phyloP scores from a whole-genome alignment of 345 rosid genomes.

The Salix arbutifolia region DNA sequence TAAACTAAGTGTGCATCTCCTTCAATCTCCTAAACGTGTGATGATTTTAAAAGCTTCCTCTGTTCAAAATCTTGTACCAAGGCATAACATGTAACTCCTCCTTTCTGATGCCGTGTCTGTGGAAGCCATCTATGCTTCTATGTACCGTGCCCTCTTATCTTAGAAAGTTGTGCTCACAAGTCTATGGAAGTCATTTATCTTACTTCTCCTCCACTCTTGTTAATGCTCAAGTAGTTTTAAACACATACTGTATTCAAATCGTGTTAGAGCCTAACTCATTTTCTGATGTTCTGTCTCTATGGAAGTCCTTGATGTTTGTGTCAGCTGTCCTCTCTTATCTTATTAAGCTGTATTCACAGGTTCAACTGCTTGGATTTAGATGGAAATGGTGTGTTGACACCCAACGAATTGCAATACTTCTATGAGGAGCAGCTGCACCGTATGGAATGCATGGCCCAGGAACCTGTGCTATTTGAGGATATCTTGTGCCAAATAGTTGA shows the following conservation, averaged over 20 bases:
- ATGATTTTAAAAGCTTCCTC: neutral
- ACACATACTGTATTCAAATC: neutral
- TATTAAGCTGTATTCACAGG: slow-evolving; percentile 13
- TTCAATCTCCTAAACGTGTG: neutral
- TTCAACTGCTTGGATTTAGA: slow-evolving; percentile 33
- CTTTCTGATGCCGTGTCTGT: neutral
- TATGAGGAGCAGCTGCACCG: slow-evolving; percentile 36
- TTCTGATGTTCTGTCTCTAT: neutral
- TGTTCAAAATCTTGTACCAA: neutral
- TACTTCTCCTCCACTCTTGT: neutral
- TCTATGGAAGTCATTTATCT: neutral
- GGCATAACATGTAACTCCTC: neutral
- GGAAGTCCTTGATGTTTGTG: neutral
- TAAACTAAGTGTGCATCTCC: neutral
- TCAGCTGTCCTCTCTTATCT: neutral
- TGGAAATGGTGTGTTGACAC: slow-evolving; percentile 25
- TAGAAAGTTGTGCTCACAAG: neutral
- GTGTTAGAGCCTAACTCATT: neutral
- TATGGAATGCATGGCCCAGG: slow-evolving; percentile 33
- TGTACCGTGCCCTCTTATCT: neutral
- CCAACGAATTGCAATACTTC: slow-evolving; percentile 29
- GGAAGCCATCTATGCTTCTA: neutral
- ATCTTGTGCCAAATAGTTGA: slow-evolving; percentile 32
- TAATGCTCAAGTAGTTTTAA: neutral
- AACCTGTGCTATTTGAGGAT: slow-evolving; percentile 31